phyloP scores from a whole-genome alignment of 805 yeast genomes.

The Suhomyces kilbournensis region DNA sequence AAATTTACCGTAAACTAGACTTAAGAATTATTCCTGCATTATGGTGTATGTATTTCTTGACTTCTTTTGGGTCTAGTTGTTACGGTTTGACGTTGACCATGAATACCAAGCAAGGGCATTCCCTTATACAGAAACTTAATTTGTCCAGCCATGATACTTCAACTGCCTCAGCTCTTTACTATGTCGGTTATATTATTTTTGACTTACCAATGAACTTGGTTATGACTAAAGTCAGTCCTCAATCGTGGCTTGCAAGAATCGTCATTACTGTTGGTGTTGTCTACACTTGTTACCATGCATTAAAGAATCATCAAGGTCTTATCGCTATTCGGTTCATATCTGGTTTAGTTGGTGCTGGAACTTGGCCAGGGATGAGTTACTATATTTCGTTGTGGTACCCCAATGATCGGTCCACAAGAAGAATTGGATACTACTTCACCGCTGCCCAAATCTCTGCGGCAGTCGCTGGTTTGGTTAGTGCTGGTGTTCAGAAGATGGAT shows the following conservation, averaged over 20 bases:
- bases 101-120: constrained; percentile 63
- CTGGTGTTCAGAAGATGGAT: constrained; percentile 85
- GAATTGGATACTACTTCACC: constrained; percentile 86
- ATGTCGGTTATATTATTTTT: constrained; percentile 78
- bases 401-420: constrained; percentile 64
- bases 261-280: constrained; percentile 75
- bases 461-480: constrained; percentile 83
- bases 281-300: constrained; percentile 67
- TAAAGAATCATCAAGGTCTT: constrained; percentile 55
- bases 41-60: constrained; percentile 74
- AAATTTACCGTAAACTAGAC: constrained; percentile 62
- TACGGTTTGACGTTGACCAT: constrained; percentile 80
- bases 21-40: constrained; percentile 74
- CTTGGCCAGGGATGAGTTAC: constrained; percentile 89
- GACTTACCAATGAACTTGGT: constrained; percentile 85
- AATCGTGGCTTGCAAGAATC: constrained; percentile 79
- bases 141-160: constrained; percentile 58
- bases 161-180: constrained; percentile 76
- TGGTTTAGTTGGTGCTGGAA: constrained; percentile 80
- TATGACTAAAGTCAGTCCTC: constrained; percentile 83
- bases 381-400: constrained; percentile 86
- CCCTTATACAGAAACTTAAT: constrained; percentile 50
- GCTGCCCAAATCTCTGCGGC: constrained; percentile 91
- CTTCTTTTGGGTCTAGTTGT: constrained; percentile 74
- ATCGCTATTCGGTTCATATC: constrained; percentile 69